Evolutionary conservation across 164 flowering plant genomes (phyloP).

Genomic region (Taxillus chinensis): DNA sequence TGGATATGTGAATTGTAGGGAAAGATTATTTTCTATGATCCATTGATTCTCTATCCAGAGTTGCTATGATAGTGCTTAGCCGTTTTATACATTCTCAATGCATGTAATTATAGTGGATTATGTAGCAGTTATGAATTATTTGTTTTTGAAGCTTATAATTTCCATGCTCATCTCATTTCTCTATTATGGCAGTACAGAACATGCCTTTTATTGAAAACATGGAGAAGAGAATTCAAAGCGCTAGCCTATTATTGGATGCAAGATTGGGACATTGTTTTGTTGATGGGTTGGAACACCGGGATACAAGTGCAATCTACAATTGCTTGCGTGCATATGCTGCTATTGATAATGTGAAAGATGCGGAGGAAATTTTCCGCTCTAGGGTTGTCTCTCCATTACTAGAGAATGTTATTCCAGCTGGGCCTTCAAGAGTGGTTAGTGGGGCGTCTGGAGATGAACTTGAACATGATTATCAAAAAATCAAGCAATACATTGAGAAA

Average conservation of each 20-base stretch:
- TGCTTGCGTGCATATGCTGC: constrained; percentile 99
- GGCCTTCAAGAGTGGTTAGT: constrained; percentile 27
- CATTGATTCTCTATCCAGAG: no score
- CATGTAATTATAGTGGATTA: no score
- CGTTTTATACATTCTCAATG: no score
- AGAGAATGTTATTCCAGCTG: constrained; percentile 52
- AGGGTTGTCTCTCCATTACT: constrained; percentile 65
- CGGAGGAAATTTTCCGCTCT: constrained; percentile 83
- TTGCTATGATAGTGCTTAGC: no score
- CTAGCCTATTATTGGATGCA: constrained; percentile 64
- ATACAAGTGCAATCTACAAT: constrained; percentile 80
- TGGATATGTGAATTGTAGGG: not conserved
- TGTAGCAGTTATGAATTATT: no score
- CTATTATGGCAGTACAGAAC: constrained; percentile 79
- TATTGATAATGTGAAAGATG: constrained; percentile 72
- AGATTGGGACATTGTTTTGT: constrained; percentile 93
- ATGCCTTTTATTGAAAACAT: constrained; percentile 93
- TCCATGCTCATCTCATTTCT: constrained; percentile 21
- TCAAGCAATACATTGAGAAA: constrained; percentile 49
- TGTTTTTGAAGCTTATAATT: not conserved
- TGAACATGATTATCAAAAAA: constrained; percentile 59
- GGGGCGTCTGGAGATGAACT: constrained; percentile 66
- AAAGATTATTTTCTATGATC: no score
- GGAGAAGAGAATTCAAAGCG: constrained; percentile 86
- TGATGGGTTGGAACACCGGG: constrained; percentile 74